Evolutionary conservation across 2,329 filamentous ascomycete genomes (phyloP).

Genomic region (Diaporthe australafricana): DNA sequence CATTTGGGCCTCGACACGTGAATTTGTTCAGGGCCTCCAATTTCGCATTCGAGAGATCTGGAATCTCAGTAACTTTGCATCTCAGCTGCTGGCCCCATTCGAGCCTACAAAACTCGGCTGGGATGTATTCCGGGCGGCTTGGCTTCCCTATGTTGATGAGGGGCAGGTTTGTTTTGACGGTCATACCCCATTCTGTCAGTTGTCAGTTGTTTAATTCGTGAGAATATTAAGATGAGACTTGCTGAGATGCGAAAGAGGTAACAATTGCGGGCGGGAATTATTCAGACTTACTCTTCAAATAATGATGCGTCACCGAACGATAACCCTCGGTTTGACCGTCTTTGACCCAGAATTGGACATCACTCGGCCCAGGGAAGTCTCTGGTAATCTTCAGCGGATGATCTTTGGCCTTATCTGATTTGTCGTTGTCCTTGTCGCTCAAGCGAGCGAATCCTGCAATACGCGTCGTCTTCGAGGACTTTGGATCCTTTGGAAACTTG

Average conservation of each 20-base stretch:
- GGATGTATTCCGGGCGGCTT: slow-evolving; percentile 71
- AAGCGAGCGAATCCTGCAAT: not conserved
- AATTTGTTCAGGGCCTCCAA: slow-evolving; percentile 76
- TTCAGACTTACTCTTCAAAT: not conserved
- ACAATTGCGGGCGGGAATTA: not conserved
- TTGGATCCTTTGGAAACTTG: slow-evolving; percentile 44
- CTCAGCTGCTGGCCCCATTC: slow-evolving; percentile 72
- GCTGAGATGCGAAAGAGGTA: too few species aligned
- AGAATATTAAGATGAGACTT: too few species aligned
- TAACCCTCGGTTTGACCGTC: too few species aligned
- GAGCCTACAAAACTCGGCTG: slow-evolving; percentile 74
- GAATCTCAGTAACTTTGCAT: slow-evolving; percentile 45
- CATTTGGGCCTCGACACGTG: slow-evolving; percentile 73
- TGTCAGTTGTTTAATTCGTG: not conserved
- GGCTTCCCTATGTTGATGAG: slow-evolving; percentile 74
- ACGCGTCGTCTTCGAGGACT: slow-evolving; percentile 37
- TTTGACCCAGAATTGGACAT: not conserved
- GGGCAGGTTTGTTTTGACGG: slow-evolving; percentile 56
- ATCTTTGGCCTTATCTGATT: not conserved
- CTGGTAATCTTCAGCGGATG: not conserved
- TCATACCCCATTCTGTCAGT: not conserved
- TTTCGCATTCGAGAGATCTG: slow-evolving; percentile 71
- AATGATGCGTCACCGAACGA: not conserved
- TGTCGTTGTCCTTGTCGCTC: not conserved
- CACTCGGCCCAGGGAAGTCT: not conserved